These are phyloP conservation scores for Chalaropsis thielavioides DNA, from an alignment of 2,329 filamentous ascomycete genomes.

Conservation along the genomic window DNA sequence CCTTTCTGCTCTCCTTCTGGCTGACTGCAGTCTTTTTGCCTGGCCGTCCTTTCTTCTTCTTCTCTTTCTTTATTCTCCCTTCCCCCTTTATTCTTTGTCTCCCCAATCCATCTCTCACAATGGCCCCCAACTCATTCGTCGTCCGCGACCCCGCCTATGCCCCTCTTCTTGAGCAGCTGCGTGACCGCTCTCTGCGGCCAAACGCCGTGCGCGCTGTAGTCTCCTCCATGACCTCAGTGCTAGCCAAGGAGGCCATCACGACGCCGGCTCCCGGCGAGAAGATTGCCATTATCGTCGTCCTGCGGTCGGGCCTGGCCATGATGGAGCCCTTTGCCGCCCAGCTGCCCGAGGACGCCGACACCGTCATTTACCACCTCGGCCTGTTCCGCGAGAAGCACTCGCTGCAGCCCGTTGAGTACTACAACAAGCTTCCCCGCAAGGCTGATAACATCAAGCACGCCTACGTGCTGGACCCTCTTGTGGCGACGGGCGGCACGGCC, in stretches of 20 bases:
- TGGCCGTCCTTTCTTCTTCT: background rate
- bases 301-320: constrained; percentile 29
- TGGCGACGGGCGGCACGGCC: constrained; percentile 84
- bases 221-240: constrained; percentile 20
- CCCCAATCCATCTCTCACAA: background rate
- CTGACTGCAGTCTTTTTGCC: background rate
- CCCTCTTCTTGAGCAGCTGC: constrained; percentile 16
- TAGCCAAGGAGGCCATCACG: constrained; percentile 20
- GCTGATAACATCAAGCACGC: constrained; percentile 39
- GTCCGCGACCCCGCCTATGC: constrained; percentile 12
- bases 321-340: constrained; percentile 46
- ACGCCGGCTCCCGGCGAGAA: constrained; percentile 20
- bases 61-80: background rate
- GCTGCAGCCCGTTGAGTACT: constrained; percentile 86
- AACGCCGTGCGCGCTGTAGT: constrained; percentile 20
- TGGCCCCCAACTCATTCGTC: constrained; percentile 13
- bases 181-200: constrained; percentile 18
- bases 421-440: constrained; percentile 87
- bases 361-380: constrained; percentile 83
- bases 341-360: constrained; percentile 62
- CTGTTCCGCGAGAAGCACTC: constrained; percentile 83
- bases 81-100: background rate
- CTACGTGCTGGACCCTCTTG: constrained; percentile 79
- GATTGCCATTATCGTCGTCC: constrained; percentile 24
- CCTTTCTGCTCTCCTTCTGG: background rate